phyloP scores from a whole-genome alignment of 257 asterid genomes.

The Solanum pennellii region DNA sequence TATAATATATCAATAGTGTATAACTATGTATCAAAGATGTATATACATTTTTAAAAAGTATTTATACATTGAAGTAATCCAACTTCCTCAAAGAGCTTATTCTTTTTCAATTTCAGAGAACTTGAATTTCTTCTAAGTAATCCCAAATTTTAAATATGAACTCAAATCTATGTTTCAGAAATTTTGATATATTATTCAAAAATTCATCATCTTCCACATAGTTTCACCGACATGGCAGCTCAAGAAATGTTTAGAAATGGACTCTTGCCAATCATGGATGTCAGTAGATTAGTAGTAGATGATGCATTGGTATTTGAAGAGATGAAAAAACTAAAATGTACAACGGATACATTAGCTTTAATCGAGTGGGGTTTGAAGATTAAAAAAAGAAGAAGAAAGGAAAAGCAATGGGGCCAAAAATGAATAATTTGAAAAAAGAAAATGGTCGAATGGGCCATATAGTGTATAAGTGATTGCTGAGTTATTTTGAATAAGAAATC shows the following conservation, averaged over 20 bases:
- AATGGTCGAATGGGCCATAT: background rate
- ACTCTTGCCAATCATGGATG: constrained; percentile 46
- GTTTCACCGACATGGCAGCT: constrained; percentile 14
- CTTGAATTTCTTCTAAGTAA: background rate
- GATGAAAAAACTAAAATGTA: constrained; percentile 39
- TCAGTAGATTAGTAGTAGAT: constrained; percentile 53
- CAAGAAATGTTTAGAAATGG: constrained; percentile 55
- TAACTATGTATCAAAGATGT: too few relatives aligned
- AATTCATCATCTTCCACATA: background rate
- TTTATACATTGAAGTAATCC: background rate
- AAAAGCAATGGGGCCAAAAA: background rate
- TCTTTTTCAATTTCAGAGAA: background rate
- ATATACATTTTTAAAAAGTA: too few relatives aligned
- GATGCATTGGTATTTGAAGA: constrained; percentile 56
- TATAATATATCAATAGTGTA: background rate
- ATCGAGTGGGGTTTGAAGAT: constrained; percentile 21
- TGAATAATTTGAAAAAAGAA: background rate
- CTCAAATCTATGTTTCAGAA: too few relatives aligned
- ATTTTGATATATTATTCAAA: background rate
- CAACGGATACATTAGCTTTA: constrained; percentile 73
- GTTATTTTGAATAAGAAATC: background rate
- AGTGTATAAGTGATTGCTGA: background rate
- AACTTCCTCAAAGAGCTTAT: background rate
- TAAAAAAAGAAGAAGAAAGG: constrained; percentile 20
- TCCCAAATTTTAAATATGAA: too few relatives aligned